These are phyloP conservation scores for Mortierella sp. DNA, from an alignment of 371 early-diverging fungal genomes.

Conservation along the genomic window DNA sequence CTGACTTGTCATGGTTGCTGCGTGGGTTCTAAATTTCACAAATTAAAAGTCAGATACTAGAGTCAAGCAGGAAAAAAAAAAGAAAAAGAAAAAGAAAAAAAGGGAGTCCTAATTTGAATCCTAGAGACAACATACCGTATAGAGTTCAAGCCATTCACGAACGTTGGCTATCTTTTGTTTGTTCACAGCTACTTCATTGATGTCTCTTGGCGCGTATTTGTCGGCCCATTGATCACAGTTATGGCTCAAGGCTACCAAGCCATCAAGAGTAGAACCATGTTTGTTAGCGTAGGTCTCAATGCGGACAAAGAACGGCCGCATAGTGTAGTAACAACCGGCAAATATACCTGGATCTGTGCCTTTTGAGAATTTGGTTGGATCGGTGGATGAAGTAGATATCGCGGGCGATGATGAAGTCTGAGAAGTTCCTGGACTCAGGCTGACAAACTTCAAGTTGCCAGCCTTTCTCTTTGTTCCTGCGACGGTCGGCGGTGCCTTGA, in stretches of 20 bases:
- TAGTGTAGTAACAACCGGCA: background rate
- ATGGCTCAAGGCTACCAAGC: too few species aligned
- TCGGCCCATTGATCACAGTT: slow-evolving; percentile 32
- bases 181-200: slow-evolving; percentile 67
- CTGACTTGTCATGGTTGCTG: slow-evolving; percentile 15
- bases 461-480: slow-evolving; percentile 12
- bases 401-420: slow-evolving; percentile 4
- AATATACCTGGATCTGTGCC: background rate
- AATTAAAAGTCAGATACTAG: background rate
- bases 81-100: background rate
- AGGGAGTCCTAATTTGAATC: background rate
- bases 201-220: slow-evolving; percentile 35
- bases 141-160: slow-evolving; percentile 63
- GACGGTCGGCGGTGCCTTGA: background rate
- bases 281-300: background rate
- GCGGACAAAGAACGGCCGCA: background rate
- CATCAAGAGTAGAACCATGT: background rate
- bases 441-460: slow-evolving; percentile 14
- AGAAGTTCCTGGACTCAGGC: slow-evolving; percentile 1
- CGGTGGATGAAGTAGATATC: background rate
- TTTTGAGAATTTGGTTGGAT: background rate
- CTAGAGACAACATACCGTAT: slow-evolving; percentile 24
- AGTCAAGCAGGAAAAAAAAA: too few species aligned
- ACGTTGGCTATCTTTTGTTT: slow-evolving; percentile 62
- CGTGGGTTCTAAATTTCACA: slow-evolving; percentile 2